A percentile compares a stretch with the other conserved stretches of the same genome.
Conservation (phyloP, 345 rosid species). For the Geranium brycei region DNA sequence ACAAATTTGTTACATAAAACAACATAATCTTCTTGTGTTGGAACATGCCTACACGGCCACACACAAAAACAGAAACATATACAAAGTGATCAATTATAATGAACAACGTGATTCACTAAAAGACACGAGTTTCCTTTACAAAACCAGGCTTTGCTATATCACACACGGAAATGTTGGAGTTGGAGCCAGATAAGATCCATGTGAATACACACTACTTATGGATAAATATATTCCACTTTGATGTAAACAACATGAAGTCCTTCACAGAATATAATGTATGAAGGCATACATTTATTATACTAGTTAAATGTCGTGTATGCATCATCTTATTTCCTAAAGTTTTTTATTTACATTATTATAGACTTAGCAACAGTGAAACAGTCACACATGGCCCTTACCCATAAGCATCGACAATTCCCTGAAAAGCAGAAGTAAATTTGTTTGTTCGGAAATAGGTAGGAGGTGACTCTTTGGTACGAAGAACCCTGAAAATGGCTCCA, state of each 20-base stretch:
- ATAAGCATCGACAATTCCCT: conserved; percentile 92
- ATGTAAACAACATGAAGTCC: neutral
- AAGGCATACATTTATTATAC: neutral
- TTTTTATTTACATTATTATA: neutral
- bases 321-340: neutral
- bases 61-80: too few relatives aligned
- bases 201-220: neutral
- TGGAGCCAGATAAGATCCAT: too few relatives aligned
- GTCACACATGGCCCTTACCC: conserved; percentile 46
- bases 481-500: conserved; percentile 74
- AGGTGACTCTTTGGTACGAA: conserved; percentile 78
- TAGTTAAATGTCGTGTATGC: neutral
- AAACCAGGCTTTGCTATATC: too few relatives aligned
- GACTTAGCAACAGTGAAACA: conserved; percentile 5
- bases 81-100: too few relatives aligned
- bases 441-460: conserved; percentile 87
- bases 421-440: conserved; percentile 82
- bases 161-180: too few relatives aligned
- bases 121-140: too few relatives aligned
- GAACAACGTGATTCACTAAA: too few relatives aligned
- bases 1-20: too few relatives aligned
- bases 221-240: neutral
- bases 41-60: too few relatives aligned
- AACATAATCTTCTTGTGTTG: too few relatives aligned
- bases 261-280: neutral